Percentiles rank a stretch among this genome's conserved stretches.
Conservation (phyloP, 371 early-diverging fungal genomes). For the Syncephalastrum monosporum region DNA sequence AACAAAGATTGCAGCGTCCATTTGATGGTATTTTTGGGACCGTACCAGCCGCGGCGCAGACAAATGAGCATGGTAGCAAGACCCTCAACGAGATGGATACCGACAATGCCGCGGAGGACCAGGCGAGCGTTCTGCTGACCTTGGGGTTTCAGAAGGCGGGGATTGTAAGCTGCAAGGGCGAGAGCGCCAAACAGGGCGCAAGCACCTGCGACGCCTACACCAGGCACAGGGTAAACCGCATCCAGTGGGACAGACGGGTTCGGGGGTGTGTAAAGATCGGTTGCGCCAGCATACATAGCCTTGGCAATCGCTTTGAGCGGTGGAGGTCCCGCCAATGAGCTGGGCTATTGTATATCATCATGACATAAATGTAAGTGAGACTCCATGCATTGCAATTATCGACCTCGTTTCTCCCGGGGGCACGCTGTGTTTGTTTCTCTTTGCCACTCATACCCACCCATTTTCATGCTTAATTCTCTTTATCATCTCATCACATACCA, state of each 20-base stretch:
- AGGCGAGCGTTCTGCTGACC: conserved; percentile 1
- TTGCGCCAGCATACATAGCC: conserved; percentile 34
- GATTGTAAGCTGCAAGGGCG: conserved; percentile 1
- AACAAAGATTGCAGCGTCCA: conserved; percentile 37
- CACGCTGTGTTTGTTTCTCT: conserved; percentile 1
- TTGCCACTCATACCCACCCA: no score
- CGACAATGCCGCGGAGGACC: conserved; percentile 7
- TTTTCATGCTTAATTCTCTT: not conserved
- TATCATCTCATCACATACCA: not conserved
- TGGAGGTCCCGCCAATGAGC: conserved; percentile 40
- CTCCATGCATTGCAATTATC: not conserved
- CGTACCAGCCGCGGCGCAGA: conserved; percentile 43
- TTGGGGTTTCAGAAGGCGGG: conserved; percentile 1
- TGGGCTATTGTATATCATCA: conserved; percentile 25
- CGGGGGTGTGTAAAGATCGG: conserved; percentile 32
- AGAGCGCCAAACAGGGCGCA: conserved; percentile 13
- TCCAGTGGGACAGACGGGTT: conserved; percentile 31
- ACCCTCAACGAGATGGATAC: conserved; percentile 24
- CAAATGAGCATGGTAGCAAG: conserved; percentile 24
- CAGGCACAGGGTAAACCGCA: conserved; percentile 24
- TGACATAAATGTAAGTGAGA: not conserved
- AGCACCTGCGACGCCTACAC: conserved; percentile 17
- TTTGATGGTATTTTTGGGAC: conserved; percentile 28
- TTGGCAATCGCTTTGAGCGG: conserved; percentile 43
- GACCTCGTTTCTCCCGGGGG: not conserved